Evolutionary conservation across 495 filamentous ascomycete species (phyloP), one percentile per base, ranked within the genome.

Genomic region (Lasiosphaeris hirsuta): DNA sequence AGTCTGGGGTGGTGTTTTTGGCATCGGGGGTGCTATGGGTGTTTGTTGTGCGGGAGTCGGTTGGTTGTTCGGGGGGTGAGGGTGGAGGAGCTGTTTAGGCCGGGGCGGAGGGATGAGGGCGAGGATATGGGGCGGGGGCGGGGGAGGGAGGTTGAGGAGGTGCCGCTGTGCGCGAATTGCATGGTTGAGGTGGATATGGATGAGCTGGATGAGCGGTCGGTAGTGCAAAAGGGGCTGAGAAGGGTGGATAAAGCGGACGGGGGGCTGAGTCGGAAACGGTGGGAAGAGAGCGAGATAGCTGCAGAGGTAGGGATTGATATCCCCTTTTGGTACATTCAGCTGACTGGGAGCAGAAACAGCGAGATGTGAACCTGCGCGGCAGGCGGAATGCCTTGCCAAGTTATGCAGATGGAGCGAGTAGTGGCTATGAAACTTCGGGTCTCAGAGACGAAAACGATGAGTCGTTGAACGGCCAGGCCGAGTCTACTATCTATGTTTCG

Each of bases 1-100:
- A 75, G 72, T 45, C 54, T 78, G 13, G 76, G 75, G 1, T 79
- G 73, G 76, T 75, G 74, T 48, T 79, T 79, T 53, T 79, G 77
- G 77, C 76, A 80, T 45, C 61, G 67, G 51, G 69, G 49, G 0
- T 79, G 77, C 41, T 78, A 75, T 52, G 75, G 75, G 9, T 80
- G 77, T 66, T 56, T 80, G 49, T 56, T 78, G 14, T 79, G 73
- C 51, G 71, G 75, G 37, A 60, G 51, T 45, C 63, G 58, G 46
- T 11, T 60, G 1, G 36, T 69, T 3, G 60, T 38, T 7, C 44
- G 52, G 35, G 59, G 61, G n/a, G 17, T 50, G 4, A 44, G 19
- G 18, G 40, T 64, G 0, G 38, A n/a, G 46, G 61, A 72, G 23
- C 2, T 66, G 5, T 63, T 57, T 52, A 50, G 15, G 36, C 63